These are phyloP conservation scores for Sordaria brevicollis DNA, from an alignment of 495 filamentous ascomycete species.

Conservation along the genomic window DNA sequence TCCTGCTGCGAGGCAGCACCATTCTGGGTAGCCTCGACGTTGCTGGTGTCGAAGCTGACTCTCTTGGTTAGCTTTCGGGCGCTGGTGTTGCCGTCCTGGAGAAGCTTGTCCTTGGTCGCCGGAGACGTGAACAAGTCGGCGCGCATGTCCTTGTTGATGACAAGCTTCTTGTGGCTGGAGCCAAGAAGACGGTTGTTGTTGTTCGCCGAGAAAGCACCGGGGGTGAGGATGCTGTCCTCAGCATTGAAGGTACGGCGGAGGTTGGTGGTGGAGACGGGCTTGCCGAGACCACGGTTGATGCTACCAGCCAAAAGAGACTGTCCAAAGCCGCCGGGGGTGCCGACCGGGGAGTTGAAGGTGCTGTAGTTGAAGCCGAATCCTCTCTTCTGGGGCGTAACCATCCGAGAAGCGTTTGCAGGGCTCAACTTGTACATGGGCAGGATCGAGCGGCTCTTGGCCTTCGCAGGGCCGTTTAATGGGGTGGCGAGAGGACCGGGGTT, in stretches of 20 bases:
- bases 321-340: conserved; percentile 56
- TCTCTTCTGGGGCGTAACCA: conserved; percentile 70
- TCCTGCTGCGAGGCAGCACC: conserved; percentile 2
- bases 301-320: conserved; percentile 58
- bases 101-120: conserved; percentile 29
- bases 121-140: conserved; percentile 62
- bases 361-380: conserved; percentile 87
- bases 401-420: conserved; percentile 62
- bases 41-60: conserved; percentile 76
- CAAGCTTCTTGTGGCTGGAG: conserved; percentile 72
- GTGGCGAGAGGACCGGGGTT: conserved; percentile 79
- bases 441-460: conserved; percentile 63
- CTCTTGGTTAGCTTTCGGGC: conserved; percentile 64
- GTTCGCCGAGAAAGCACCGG: conserved; percentile 72
- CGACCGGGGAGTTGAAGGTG: conserved; percentile 70
- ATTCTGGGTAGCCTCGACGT: conserved; percentile 29
- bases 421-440: conserved; percentile 85
- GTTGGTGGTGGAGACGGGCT: conserved; percentile 54
- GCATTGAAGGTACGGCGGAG: conserved; percentile 47
- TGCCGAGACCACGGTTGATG: conserved; percentile 42
- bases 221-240: conserved; percentile 73
- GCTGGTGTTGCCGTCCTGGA: conserved; percentile 26
- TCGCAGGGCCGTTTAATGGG: conserved; percentile 59
- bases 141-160: conserved; percentile 79
- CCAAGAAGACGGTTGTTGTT: conserved; percentile 47